Evolutionary conservation across 2,329 filamentous ascomycete species (phyloP).

Genomic region (Massarina eburnea): DNA sequence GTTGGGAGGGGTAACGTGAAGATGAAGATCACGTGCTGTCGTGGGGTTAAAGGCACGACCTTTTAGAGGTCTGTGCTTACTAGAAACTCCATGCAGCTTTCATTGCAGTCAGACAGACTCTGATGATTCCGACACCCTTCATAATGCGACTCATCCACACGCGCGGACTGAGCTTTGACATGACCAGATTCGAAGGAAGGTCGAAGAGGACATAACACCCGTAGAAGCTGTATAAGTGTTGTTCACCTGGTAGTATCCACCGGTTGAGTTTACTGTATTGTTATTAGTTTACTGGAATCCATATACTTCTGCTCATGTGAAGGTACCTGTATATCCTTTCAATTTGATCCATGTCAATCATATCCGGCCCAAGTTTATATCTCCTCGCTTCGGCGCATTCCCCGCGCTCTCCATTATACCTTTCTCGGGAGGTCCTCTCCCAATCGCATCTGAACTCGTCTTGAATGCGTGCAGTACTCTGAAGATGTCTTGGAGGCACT

Average conservation of each 20-base stretch:
- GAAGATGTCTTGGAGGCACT: not conserved
- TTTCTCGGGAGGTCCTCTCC: slow-evolving; percentile 17
- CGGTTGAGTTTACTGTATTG: slow-evolving; percentile 56
- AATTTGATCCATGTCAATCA: slow-evolving; percentile 39
- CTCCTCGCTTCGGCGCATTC: slow-evolving; percentile 21
- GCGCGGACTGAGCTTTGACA: slow-evolving; percentile 81
- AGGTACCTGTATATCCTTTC: slow-evolving; percentile 43
- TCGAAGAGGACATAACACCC: slow-evolving; percentile 91
- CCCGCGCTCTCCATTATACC: slow-evolving; percentile 15
- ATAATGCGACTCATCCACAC: slow-evolving; percentile 94
- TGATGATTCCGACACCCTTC: slow-evolving; percentile 81
- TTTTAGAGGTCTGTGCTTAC: slow-evolving; percentile 44
- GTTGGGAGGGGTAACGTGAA: no score
- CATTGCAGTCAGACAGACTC: slow-evolving; percentile 80
- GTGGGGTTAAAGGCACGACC: no score
- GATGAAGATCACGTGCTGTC: no score
- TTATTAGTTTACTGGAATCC: slow-evolving; percentile 6
- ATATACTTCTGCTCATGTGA: not conserved
- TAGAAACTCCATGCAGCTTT: slow-evolving; percentile 83
- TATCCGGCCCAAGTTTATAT: slow-evolving; percentile 32
- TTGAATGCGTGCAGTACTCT: not conserved
- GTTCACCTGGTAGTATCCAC: slow-evolving; percentile 56
- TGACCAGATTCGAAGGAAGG: slow-evolving; percentile 82
- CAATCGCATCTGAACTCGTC: slow-evolving; percentile 26
- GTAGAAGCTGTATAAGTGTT: slow-evolving; percentile 75